Conservation (phyloP, 2,329 filamentous ascomycete genomes). For the Seiridium unicorne region DNA sequence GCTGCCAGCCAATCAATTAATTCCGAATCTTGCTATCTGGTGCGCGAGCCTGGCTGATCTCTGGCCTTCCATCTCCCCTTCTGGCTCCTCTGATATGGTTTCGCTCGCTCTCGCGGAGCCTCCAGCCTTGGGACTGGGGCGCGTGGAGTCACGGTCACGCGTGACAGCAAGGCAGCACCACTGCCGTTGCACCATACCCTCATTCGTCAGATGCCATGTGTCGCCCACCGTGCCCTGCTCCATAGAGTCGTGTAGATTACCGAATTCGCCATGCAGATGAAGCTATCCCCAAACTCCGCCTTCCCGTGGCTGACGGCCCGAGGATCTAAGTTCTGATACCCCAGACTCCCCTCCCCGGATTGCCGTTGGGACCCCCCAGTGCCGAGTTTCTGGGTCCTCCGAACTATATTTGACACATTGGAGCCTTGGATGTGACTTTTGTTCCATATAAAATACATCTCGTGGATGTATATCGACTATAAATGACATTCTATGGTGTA, state of each 20-base stretch:
- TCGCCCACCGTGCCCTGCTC: background rate
- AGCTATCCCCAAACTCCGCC: conserved; percentile 10
- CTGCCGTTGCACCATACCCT: background rate
- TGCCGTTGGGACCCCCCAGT: background rate
- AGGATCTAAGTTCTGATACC: conserved; percentile 4
- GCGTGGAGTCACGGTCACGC: too few species aligned
- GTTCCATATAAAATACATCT: background rate
- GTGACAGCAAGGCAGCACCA: background rate
- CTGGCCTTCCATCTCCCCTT: too few species aligned
- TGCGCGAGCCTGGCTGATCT: too few species aligned
- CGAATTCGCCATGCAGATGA: conserved; percentile 10
- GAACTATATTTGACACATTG: background rate
- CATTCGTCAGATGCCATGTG: background rate
- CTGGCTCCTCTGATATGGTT: too few species aligned
- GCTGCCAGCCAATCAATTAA: too few species aligned
- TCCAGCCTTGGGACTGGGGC: too few species aligned
- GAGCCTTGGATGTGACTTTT: background rate
- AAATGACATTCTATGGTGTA: background rate
- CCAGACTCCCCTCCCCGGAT: conserved; percentile 3
- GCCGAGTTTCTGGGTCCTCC: background rate
- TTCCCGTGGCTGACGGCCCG: conserved; percentile 4
- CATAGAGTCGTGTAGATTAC: background rate
- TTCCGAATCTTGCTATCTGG: too few species aligned
- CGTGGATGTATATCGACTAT: background rate
- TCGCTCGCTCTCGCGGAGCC: too few species aligned